Percentiles rank a stretch among this genome's conserved stretches.
Conservation (phyloP, 805 yeast species). For the Candida hispaniensis region DNA sequence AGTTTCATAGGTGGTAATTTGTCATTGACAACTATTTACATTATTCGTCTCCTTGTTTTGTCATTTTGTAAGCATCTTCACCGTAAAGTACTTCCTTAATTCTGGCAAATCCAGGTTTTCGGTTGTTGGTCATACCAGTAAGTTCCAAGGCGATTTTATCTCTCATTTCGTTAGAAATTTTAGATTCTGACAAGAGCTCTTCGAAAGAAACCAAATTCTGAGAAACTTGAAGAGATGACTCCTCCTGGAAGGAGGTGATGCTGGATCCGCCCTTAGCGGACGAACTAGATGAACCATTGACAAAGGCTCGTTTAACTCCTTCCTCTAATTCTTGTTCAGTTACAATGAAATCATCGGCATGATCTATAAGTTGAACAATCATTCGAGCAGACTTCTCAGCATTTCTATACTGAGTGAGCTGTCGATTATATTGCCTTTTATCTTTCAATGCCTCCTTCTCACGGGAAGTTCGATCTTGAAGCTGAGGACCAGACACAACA, state of each 20-base stretch:
- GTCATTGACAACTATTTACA: no score
- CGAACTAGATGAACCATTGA: constrained; percentile 14
- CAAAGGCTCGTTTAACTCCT: constrained; percentile 48
- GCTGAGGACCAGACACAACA: constrained; percentile 54
- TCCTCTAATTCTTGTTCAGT: constrained; percentile 54
- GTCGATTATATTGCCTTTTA: constrained; percentile 60
- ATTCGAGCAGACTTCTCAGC: constrained; percentile 45
- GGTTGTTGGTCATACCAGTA: constrained; percentile 22
- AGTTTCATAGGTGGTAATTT: no score
- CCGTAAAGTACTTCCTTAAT: constrained; percentile 23
- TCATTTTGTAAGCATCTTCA: no score
- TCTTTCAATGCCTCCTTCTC: constrained; percentile 47
- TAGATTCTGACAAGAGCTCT: constrained; percentile 5
- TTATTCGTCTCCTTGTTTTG: no score
- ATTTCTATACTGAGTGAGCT: constrained; percentile 40
- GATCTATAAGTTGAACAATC: constrained; percentile 61
- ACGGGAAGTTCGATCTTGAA: constrained; percentile 62
- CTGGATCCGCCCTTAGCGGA: constrained; percentile 11
- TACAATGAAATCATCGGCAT: constrained; percentile 56
- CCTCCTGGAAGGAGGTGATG: constrained; percentile 10
- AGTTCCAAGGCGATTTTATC: constrained; percentile 17
- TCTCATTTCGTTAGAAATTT: constrained; percentile 17
- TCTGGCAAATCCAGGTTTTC: constrained; percentile 26
- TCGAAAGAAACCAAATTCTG: constrained; percentile 10
- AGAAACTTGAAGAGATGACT: constrained; percentile 9